Evolutionary conservation across 1,284 basidiomycete species (phyloP).

Genomic region (Omphalotus olearius): DNA sequence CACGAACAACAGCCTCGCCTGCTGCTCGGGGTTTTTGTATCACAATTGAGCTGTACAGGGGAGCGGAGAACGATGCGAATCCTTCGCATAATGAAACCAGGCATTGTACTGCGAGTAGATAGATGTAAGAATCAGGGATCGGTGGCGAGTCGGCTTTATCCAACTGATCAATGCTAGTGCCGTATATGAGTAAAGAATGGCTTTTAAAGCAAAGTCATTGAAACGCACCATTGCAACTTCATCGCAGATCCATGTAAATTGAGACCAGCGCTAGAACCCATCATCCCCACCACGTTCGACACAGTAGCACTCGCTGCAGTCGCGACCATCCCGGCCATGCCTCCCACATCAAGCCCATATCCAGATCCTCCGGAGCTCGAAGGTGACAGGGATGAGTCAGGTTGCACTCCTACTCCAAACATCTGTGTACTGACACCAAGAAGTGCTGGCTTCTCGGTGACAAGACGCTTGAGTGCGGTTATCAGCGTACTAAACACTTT

Average conservation of each 20-base stretch:
- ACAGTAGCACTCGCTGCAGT: constrained; percentile 82
- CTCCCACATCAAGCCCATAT: constrained; percentile 49
- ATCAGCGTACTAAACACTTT: constrained; percentile 81
- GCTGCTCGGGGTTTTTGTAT: constrained; percentile 62
- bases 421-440: constrained; percentile 80
- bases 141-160: constrained; percentile 93
- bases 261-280: constrained; percentile 47
- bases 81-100: constrained; percentile 87
- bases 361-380: constrained; percentile 36
- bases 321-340: constrained; percentile 74
- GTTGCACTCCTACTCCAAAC: constrained; percentile 65
- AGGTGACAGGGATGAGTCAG: constrained; percentile 30
- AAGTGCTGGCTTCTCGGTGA: constrained; percentile 83
- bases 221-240: constrained; percentile 78
- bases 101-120: constrained; percentile 87
- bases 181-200: constrained; percentile 6
- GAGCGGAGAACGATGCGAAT: constrained; percentile 70
- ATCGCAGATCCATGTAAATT: constrained; percentile 70
- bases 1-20: constrained; percentile 63
- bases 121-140: constrained; percentile 90
- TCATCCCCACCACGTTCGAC: constrained; percentile 58
- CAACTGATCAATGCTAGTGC: constrained; percentile 83
- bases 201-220: constrained; percentile 1
- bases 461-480: constrained; percentile 75
- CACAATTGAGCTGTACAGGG: constrained; percentile 64